Conservation (phyloP, 2,329 filamentous ascomycete species). For the Penicillium brasilianum region DNA sequence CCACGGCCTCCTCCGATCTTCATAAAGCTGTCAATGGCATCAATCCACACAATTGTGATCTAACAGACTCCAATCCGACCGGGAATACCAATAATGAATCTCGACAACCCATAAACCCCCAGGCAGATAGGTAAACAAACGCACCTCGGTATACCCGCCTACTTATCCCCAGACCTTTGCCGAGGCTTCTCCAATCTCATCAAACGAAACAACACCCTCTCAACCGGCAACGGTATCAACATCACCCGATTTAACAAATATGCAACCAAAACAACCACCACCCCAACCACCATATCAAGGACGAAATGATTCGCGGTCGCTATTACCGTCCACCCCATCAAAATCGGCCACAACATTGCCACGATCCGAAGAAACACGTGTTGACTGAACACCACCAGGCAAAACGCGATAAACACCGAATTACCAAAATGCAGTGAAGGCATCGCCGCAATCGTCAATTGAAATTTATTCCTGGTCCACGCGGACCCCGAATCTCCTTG, state of each 20-base stretch:
- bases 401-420: slow-evolving; percentile 37
- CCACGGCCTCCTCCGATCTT: slow-evolving; percentile 7
- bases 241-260: slow-evolving; percentile 31
- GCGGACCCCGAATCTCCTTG: slow-evolving; percentile 27
- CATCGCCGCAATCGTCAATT: slow-evolving; percentile 57
- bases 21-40: slow-evolving; percentile 6
- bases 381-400: slow-evolving; percentile 47
- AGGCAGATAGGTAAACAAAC: background rate
- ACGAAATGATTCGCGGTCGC: slow-evolving; percentile 72
- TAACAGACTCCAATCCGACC: background rate
- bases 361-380: slow-evolving; percentile 45
- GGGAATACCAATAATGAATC: background rate
- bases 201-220: slow-evolving; percentile 26
- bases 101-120: background rate
- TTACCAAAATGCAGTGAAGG: slow-evolving; percentile 56
- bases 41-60: background rate
- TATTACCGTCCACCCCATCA: slow-evolving; percentile 62
- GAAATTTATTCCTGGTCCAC: slow-evolving; percentile 55
- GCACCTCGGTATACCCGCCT: slow-evolving; percentile 3
- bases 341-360: slow-evolving; percentile 50
- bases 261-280: slow-evolving; percentile 37
- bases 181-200: slow-evolving; percentile 33
- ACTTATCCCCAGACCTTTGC: background rate
- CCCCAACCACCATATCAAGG: slow-evolving; percentile 69
- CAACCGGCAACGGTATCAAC: slow-evolving; percentile 31